These are phyloP conservation scores for Cladophialophora exuberans DNA, from an alignment of 2,329 filamentous ascomycete species.

Conservation along the genomic window DNA sequence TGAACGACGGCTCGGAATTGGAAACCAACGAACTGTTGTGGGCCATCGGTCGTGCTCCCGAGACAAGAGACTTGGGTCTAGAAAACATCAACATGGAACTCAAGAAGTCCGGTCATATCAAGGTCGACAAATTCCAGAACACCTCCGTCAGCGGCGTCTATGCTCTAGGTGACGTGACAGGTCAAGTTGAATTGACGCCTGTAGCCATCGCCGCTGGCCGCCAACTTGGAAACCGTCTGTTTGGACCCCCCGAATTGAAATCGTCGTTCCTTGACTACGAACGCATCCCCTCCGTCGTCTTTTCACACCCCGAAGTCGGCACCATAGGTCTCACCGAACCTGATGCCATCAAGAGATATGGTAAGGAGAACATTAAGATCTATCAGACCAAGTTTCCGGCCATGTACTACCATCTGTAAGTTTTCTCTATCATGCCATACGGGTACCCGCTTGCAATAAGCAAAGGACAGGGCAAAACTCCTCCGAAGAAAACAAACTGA, in stretches of 20 bases:
- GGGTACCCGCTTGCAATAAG: too few relatives aligned
- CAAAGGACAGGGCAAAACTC: too few relatives aligned
- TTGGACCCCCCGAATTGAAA: conserved; percentile 50
- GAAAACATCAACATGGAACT: conserved; percentile 48
- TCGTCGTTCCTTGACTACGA: conserved; percentile 51
- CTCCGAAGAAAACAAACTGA: conserved; percentile 32
- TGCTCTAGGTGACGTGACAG: conserved; percentile 56
- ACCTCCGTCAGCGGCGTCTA: conserved; percentile 52
- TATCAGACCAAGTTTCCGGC: conserved; percentile 54
- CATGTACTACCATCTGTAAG: conserved; percentile 50
- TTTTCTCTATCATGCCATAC: not conserved
- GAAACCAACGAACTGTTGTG: conserved; percentile 55
- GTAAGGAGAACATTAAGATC: conserved; percentile 54
- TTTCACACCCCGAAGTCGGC: conserved; percentile 55
- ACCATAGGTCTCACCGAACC: conserved; percentile 55
- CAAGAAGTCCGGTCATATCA: conserved; percentile 44
- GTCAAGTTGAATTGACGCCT: conserved; percentile 54
- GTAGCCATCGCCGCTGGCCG: conserved; percentile 58
- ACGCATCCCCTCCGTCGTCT: conserved; percentile 58
- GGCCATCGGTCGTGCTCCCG: conserved; percentile 53
- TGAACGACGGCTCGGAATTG: conserved; percentile 47
- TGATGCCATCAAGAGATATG: conserved; percentile 50
- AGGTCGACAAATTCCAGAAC: conserved; percentile 56
- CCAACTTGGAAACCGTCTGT: conserved; percentile 54
- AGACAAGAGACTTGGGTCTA: conserved; percentile 48